phyloP scores from a whole-genome alignment of 1,139 yeast genomes.

The Magnusiomyces sp. region DNA sequence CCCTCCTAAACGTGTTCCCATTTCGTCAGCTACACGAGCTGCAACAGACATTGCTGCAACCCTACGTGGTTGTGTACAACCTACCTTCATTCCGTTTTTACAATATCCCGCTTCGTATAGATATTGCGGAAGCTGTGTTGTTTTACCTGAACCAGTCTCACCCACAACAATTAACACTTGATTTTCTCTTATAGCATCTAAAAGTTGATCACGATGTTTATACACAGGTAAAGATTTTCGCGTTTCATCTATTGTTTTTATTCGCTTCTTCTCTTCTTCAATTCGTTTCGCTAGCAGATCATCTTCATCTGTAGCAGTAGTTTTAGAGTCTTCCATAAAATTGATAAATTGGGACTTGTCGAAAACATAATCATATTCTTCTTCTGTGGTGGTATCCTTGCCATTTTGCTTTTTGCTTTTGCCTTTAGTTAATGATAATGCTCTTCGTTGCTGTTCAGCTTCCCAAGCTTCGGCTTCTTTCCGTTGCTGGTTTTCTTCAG shows the following conservation, averaged over 20 bases:
- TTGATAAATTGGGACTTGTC: conserved; percentile 70
- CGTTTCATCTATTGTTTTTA: conserved; percentile 39
- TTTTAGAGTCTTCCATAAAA: conserved; percentile 42
- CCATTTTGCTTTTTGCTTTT: conserved; percentile 23
- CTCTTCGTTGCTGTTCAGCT: conserved; percentile 47
- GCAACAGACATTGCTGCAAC: conserved; percentile 97
- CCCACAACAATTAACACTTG: conserved; percentile 88
- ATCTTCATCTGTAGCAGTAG: conserved; percentile 21
- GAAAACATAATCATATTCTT: conserved; percentile 71
- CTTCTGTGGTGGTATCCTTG: conserved; percentile 27
- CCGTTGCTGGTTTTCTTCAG: conserved; percentile 19
- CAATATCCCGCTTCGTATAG: conserved; percentile 76
- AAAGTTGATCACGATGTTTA: conserved; percentile 49
- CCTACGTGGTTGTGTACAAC: conserved; percentile 92
- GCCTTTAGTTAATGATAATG: conserved; percentile 22
- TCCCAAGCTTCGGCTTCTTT: conserved; percentile 44
- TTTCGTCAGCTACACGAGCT: conserved; percentile 80
- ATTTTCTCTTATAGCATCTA: conserved; percentile 53
- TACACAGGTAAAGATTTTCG: conserved; percentile 72
- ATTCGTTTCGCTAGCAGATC: conserved; percentile 30
- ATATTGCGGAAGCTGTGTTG: conserved; percentile 90
- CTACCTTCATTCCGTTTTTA: conserved; percentile 44
- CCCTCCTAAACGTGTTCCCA: conserved; percentile 60
- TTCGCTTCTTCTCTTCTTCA: conserved; percentile 37
- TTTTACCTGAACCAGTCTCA: conserved; percentile 96